Conservation (phyloP, 106 monocot species). For the Dioscorea alata region DNA sequence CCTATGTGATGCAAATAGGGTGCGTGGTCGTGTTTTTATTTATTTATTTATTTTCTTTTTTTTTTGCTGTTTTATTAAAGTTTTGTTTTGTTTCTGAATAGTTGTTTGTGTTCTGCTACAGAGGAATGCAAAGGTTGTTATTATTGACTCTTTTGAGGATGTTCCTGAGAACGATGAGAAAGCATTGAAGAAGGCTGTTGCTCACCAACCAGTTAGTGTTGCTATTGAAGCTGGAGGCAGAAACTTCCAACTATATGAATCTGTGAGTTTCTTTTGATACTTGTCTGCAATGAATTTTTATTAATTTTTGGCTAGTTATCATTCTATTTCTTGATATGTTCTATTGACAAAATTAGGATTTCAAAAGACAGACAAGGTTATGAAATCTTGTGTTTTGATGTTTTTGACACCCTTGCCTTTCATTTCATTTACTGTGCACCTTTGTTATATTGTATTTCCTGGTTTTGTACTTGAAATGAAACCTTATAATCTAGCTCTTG, state of each 20-base stretch:
- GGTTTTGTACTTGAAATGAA: too few relatives aligned
- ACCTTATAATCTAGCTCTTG: too few relatives aligned
- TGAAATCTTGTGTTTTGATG: too few relatives aligned
- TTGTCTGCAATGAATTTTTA: too few relatives aligned
- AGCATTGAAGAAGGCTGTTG: slow-evolving; percentile 35
- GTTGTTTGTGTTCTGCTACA: slow-evolving; percentile 1
- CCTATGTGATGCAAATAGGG: slow-evolving; percentile 7
- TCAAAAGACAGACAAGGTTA: too few relatives aligned
- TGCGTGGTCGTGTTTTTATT: not conserved
- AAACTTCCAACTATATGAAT: slow-evolving; percentile 38
- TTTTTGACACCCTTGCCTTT: too few relatives aligned
- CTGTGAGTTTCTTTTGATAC: slow-evolving; percentile 9
- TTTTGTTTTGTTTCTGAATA: not conserved
- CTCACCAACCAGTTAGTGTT: slow-evolving; percentile 36
- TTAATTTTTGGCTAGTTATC: too few relatives aligned
- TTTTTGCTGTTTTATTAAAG: not conserved
- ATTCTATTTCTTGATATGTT: too few relatives aligned
- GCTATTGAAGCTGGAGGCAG: slow-evolving; percentile 42
- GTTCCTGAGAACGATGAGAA: slow-evolving; percentile 39
- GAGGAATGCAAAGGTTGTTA: slow-evolving; percentile 36
- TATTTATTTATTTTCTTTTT: not conserved
- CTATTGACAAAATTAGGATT: too few relatives aligned
- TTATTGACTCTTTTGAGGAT: slow-evolving; percentile 45
- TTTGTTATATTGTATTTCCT: too few relatives aligned
- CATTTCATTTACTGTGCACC: too few relatives aligned